Evolutionary conservation across 2,329 filamentous ascomycete species (phyloP).

Genomic region (Corinectria fuckeliana): DNA sequence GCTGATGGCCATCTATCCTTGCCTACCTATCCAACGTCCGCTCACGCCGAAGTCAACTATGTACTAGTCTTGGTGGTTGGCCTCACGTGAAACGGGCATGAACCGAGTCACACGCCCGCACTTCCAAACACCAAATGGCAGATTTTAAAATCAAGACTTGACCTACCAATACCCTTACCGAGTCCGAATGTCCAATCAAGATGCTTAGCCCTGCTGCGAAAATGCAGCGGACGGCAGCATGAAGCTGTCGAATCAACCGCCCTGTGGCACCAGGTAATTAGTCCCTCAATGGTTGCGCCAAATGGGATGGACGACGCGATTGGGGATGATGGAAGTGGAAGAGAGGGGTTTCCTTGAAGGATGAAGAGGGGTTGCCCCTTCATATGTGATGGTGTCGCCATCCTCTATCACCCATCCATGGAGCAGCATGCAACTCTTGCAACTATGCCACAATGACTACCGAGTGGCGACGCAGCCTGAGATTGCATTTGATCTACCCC

Average conservation of each 20-base stretch:
- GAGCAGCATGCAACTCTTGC: slow-evolving; percentile 2
- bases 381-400: background rate
- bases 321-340: background rate
- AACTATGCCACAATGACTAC: slow-evolving; percentile 1
- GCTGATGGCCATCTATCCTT: background rate
- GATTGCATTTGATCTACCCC: background rate
- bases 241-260: background rate
- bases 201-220: background rate
- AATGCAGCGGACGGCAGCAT: background rate
- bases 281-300: background rate
- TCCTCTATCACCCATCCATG: background rate
- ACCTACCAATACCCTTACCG: background rate
- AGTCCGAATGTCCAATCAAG: background rate
- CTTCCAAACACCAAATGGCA: background rate
- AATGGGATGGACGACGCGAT: background rate
- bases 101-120: slow-evolving; percentile 1
- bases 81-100: slow-evolving; percentile 1
- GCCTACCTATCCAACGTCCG: background rate
- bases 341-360: background rate
- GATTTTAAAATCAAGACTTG: background rate
- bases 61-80: slow-evolving; percentile 1
- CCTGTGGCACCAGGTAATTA: background rate
- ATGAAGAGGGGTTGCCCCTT: background rate
- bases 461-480: slow-evolving; percentile 4
- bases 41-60: background rate